Conservation (phyloP, 1,284 basidiomycete species). For the Leccinum ponderosum region DNA sequence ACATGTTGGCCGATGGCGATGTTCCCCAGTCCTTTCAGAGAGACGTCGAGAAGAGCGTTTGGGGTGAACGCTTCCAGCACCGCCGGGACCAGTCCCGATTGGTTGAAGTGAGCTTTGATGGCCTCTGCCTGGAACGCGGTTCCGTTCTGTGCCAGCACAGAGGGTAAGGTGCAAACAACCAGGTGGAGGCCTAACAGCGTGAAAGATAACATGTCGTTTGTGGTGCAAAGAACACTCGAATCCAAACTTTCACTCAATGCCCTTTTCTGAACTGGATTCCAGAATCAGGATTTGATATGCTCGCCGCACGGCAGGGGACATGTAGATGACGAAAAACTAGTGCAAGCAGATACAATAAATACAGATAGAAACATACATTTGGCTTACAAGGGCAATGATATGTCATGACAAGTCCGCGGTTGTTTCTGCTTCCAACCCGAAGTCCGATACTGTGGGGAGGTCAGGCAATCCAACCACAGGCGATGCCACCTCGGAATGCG, state of each 20-base stretch:
- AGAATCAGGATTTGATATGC: slow-evolving; percentile 22
- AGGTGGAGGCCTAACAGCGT: slow-evolving; percentile 35
- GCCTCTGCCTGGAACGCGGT: slow-evolving; percentile 46
- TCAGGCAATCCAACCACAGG: slow-evolving; percentile 42
- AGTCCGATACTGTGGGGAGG: slow-evolving; percentile 35
- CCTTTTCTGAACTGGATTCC: slow-evolving; percentile 14
- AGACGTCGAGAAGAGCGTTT: slow-evolving; percentile 50
- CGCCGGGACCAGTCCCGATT: slow-evolving; percentile 59
- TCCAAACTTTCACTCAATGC: not conserved
- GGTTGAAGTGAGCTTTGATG: slow-evolving; percentile 60
- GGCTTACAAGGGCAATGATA: slow-evolving; percentile 22
- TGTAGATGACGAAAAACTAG: slow-evolving; percentile 24
- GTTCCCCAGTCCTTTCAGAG: slow-evolving; percentile 50
- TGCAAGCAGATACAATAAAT: slow-evolving; percentile 31
- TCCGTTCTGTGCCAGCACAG: slow-evolving; percentile 45
- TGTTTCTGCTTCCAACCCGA: slow-evolving; percentile 28
- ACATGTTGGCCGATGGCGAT: slow-evolving; percentile 62
- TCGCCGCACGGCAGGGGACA: slow-evolving; percentile 1
- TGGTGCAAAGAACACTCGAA: not conserved
- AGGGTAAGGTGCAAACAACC: slow-evolving; percentile 36
- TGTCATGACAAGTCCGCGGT: slow-evolving; percentile 26
- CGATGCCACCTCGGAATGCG: slow-evolving; percentile 30
- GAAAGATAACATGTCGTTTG: slow-evolving; percentile 17
- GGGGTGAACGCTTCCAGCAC: slow-evolving; percentile 59
- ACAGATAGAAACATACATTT: slow-evolving; percentile 32